Conservation (phyloP, 2,329 filamentous ascomycete species). For the Diplodia corticola region DNA sequence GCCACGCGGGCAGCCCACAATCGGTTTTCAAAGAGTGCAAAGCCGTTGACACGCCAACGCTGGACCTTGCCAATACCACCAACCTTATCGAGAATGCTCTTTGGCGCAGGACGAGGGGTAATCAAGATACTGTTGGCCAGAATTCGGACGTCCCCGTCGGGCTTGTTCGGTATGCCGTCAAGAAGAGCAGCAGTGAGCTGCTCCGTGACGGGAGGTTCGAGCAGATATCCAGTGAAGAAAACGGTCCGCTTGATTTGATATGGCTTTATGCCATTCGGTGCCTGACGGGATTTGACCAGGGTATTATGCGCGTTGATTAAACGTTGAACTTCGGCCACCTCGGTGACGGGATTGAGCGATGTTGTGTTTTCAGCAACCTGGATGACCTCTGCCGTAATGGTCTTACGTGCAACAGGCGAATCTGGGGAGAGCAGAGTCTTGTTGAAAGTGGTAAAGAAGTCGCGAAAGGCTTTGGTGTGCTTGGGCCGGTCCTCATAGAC, state of each 20-base stretch:
- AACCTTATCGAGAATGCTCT: constrained; percentile 74
- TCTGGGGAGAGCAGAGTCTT: constrained; percentile 49
- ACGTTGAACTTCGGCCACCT: constrained; percentile 81
- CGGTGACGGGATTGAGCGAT: constrained; percentile 72
- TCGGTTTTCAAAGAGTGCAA: constrained; percentile 72
- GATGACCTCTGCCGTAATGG: constrained; percentile 77
- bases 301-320: constrained; percentile 87
- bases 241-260: constrained; percentile 82
- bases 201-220: constrained; percentile 69
- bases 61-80: constrained; percentile 84
- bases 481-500: constrained; percentile 65
- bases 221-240: constrained; percentile 90
- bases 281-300: constrained; percentile 50
- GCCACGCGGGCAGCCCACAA: constrained; percentile 84
- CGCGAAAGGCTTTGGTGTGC: constrained; percentile 77
- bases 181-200: constrained; percentile 55
- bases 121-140: constrained; percentile 93
- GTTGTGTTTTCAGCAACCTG: constrained; percentile 78
- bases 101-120: constrained; percentile 71
- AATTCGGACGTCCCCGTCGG: constrained; percentile 71
- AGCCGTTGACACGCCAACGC: constrained; percentile 78
- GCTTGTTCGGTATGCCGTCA: constrained; percentile 59
- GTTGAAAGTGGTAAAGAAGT: constrained; percentile 82
- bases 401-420: constrained; percentile 55
- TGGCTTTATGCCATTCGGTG: constrained; percentile 48